These are phyloP conservation scores for Prunella vulgaris DNA, from an alignment of 257 asterid species.

Conservation along the genomic window DNA sequence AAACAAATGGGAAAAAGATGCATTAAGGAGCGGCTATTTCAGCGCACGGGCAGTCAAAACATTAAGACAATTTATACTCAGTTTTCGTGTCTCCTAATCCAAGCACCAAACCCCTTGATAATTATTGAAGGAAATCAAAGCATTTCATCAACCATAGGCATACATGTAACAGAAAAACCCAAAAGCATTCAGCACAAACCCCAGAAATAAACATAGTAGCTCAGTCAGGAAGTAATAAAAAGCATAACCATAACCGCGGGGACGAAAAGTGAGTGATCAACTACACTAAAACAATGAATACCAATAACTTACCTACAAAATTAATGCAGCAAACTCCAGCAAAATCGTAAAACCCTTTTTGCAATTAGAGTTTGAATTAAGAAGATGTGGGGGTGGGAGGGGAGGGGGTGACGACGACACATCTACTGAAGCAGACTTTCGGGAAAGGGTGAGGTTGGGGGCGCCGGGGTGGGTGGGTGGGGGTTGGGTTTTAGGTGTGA, in stretches of 20 bases:
- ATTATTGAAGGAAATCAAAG: neutral
- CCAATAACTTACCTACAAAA: slow-evolving; percentile 21
- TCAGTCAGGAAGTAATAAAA: neutral
- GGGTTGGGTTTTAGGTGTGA: slow-evolving; percentile 31
- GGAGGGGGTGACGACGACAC: slow-evolving; percentile 3
- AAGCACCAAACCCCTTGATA: slow-evolving; percentile 1
- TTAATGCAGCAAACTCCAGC: slow-evolving; percentile 16
- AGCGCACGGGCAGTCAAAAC: neutral
- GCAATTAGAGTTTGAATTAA: neutral
- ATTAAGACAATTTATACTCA: slow-evolving; percentile 7
- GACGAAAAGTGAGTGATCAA: slow-evolving; percentile 19
- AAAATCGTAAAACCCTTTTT: slow-evolving; percentile 15
- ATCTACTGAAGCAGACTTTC: slow-evolving; percentile 7
- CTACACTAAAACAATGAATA: slow-evolving; percentile 1
- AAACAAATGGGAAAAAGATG: neutral
- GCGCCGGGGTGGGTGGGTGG: slow-evolving; percentile 17
- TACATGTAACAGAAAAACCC: neutral
- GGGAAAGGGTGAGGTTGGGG: slow-evolving; percentile 18
- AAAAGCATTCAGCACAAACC: slow-evolving; percentile 1
- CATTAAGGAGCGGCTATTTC: neutral
- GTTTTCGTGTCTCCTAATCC: neutral
- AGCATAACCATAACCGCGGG: neutral
- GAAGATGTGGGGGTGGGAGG: neutral
- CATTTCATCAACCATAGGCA: slow-evolving; percentile 14
- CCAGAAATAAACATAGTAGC: slow-evolving; percentile 6